phyloP scores from a whole-genome alignment of 768 basidiomycete species.

The Neoboletus magnificus region DNA sequence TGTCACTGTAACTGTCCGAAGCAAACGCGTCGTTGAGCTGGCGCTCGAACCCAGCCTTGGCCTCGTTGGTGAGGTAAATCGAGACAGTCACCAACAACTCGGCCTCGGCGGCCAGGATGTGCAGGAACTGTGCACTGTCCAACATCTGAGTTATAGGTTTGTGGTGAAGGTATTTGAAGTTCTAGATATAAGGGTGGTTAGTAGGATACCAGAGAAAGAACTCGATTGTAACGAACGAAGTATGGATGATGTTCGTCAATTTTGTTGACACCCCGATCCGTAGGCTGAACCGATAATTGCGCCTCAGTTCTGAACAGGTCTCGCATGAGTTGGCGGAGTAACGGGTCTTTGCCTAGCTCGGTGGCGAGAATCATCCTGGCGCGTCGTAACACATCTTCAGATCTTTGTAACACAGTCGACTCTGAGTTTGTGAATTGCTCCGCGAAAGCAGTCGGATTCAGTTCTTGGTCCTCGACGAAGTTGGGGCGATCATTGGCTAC shows the following conservation, averaged over 20 bases:
- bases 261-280: slow-evolving; percentile 78
- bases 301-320: slow-evolving; percentile 72
- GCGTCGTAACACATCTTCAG: slow-evolving; percentile 67
- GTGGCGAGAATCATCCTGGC: slow-evolving; percentile 84
- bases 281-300: slow-evolving; percentile 75
- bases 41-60: slow-evolving; percentile 66
- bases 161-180: slow-evolving; percentile 88
- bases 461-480: slow-evolving; percentile 78
- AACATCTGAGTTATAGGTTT: slow-evolving; percentile 74
- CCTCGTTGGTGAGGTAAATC: slow-evolving; percentile 61
- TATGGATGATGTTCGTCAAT: slow-evolving; percentile 73
- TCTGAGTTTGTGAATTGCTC: slow-evolving; percentile 82
- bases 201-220: not conserved
- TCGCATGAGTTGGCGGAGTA: slow-evolving; percentile 76
- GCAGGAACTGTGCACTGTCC: slow-evolving; percentile 75
- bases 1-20: slow-evolving; percentile 81
- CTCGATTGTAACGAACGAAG: slow-evolving; percentile 47
- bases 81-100: slow-evolving; percentile 80
- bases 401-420: slow-evolving; percentile 49
- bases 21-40: slow-evolving; percentile 77
- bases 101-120: slow-evolving; percentile 88
- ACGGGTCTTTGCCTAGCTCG: slow-evolving; percentile 90
- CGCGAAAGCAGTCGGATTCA: slow-evolving; percentile 76
- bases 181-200: slow-evolving; percentile 43
- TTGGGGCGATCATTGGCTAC: slow-evolving; percentile 54